phyloP scores from a whole-genome alignment of 2,329 filamentous ascomycete genomes.

The Colletotrichum chrysophilum region DNA sequence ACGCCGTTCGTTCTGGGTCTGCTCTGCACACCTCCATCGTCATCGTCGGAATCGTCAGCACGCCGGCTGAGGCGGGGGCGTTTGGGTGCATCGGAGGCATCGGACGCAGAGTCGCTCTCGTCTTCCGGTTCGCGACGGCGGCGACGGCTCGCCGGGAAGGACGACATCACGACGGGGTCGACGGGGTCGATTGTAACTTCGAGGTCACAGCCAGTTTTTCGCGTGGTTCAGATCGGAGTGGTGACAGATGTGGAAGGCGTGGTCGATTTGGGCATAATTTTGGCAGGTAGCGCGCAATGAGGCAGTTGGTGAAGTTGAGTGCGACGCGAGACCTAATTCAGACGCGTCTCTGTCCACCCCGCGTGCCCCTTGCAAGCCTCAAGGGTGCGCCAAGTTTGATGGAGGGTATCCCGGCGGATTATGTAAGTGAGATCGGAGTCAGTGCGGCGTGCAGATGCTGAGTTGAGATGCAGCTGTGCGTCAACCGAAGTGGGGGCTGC shows the following conservation, averaged over 20 bases:
- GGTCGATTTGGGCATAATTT: background rate
- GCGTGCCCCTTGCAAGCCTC: background rate
- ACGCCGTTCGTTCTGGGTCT: constrained; percentile 6
- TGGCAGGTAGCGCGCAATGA: background rate
- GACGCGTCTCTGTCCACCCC: constrained; percentile 14
- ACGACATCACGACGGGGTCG: background rate
- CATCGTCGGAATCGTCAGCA: constrained; percentile 18
- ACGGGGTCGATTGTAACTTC: background rate
- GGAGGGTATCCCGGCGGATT: background rate
- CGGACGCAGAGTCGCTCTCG: constrained; percentile 36
- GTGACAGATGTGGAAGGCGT: background rate
- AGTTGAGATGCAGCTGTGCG: background rate
- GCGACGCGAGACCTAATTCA: constrained; percentile 9
- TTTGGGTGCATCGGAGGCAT: constrained; percentile 36
- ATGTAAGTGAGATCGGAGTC: background rate
- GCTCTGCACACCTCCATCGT: constrained; percentile 14
- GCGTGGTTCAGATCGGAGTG: background rate
- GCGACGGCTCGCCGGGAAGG: constrained; percentile 4
- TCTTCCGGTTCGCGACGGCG: constrained; percentile 47
- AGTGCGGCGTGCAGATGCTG: background rate
- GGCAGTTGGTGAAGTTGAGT: background rate
- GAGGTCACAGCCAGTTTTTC: background rate
- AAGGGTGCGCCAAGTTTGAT: background rate
- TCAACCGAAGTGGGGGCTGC: background rate
- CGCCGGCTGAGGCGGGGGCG: constrained; percentile 37